Evolutionary conservation across 2,329 filamentous ascomycete genomes (phyloP).

Genomic region (Aspergillus jensenii): DNA sequence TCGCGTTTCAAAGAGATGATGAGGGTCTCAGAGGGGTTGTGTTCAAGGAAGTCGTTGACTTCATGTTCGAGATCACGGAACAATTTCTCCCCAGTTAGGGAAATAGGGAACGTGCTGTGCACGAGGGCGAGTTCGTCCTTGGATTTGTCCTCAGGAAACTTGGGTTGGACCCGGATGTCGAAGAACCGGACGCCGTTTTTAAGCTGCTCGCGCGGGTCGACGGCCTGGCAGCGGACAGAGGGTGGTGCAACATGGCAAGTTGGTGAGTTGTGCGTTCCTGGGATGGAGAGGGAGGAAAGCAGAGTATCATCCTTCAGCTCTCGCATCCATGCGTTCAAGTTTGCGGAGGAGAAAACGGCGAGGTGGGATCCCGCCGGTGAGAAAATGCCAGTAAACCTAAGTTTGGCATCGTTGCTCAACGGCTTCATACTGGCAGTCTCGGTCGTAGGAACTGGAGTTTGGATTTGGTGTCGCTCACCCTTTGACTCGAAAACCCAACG

Average conservation of each 20-base stretch:
- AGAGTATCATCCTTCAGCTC: conserved; percentile 69
- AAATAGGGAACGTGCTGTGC: conserved; percentile 86
- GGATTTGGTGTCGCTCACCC: conserved; percentile 68
- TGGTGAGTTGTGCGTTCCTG: conserved; percentile 93
- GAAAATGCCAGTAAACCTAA: conserved; percentile 67
- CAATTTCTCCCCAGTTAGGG: conserved; percentile 76
- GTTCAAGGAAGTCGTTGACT: conserved; percentile 72
- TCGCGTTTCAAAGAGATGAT: conserved; percentile 90
- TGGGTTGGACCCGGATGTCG: conserved; percentile 78
- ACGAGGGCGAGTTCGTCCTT: conserved; percentile 76
- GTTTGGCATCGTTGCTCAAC: conserved; percentile 52
- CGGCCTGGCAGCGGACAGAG: conserved; percentile 89
- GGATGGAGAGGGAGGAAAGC: conserved; percentile 80
- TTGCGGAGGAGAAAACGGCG: conserved; percentile 68
- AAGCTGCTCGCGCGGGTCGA: conserved; percentile 73
- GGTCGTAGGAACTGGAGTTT: conserved; percentile 63
- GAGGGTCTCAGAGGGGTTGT: conserved; percentile 77
- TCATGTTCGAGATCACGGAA: conserved; percentile 71
- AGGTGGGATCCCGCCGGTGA: conserved; percentile 55
- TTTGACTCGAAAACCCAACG: conserved; percentile 70
- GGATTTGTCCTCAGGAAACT: conserved; percentile 55
- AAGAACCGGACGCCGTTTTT: conserved; percentile 91
- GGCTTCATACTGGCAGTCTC: conserved; percentile 63
- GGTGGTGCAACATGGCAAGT: conserved; percentile 82
- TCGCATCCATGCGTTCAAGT: conserved; percentile 77